These are phyloP conservation scores for Trichoderma aggressivum DNA, from an alignment of 2,329 filamentous ascomycete genomes.

Conservation along the genomic window DNA sequence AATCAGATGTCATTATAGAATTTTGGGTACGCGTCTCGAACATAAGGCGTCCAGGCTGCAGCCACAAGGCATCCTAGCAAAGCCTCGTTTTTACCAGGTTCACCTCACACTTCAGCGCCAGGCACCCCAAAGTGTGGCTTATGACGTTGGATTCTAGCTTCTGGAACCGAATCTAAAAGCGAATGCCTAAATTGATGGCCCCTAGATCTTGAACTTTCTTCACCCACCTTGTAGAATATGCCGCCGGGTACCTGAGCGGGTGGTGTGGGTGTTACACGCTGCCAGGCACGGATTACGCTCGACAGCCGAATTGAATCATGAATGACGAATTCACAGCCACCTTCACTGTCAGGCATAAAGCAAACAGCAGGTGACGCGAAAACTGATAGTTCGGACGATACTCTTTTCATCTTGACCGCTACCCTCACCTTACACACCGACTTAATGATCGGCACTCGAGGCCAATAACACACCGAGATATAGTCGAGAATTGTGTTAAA, in stretches of 20 bases:
- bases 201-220: too few species aligned
- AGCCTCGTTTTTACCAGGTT: not conserved
- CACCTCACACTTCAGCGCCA: not conserved
- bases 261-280: not conserved
- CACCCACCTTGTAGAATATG: not conserved
- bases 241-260: not conserved
- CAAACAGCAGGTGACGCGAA: not conserved
- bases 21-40: not conserved
- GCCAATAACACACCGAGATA: not conserved
- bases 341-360: not conserved
- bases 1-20: not conserved
- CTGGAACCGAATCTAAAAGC: not conserved
- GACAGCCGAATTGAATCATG: not conserved
- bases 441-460: not conserved
- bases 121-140: not conserved
- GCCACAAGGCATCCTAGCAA: too few species aligned
- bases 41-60: not conserved
- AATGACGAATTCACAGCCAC: not conserved
- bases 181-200: not conserved
- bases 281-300: not conserved
- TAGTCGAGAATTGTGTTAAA: not conserved
- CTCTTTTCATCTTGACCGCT: not conserved
- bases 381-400: fast-evolving
- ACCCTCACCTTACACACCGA: not conserved
- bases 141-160: not conserved